Evolutionary conservation across 108 stramenopile genomes (phyloP).

Genomic region (Craspedostauros australis): DNA sequence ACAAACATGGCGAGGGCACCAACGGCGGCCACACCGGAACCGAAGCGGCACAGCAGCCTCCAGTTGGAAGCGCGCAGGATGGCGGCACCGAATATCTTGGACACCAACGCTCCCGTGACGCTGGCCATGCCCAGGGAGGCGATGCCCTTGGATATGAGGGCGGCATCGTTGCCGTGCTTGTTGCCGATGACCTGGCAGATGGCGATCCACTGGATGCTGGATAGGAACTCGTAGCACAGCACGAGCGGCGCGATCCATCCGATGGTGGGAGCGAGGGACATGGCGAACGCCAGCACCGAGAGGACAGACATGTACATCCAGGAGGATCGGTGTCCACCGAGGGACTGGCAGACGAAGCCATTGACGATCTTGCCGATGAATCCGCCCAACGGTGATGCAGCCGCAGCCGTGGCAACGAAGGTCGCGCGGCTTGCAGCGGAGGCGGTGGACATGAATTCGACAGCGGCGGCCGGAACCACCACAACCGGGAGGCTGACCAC

Average conservation of each 20-base stretch:
- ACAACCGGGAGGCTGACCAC: conserved; percentile 30
- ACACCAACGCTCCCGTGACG: conserved; percentile 17
- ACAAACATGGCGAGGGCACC: conserved; percentile 14
- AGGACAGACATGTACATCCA: conserved; percentile 12
- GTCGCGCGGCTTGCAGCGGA: conserved; percentile 17
- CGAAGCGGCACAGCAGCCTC: conserved; percentile 20
- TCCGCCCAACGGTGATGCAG: conserved; percentile 20
- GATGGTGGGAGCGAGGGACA: conserved; percentile 6
- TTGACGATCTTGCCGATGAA: conserved; percentile 41
- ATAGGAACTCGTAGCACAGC: conserved; percentile 25
- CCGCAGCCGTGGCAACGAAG: conserved; percentile 7
- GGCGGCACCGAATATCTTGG: conserved; percentile 23
- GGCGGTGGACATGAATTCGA: conserved; percentile 2
- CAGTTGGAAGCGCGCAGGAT: conserved; percentile 16
- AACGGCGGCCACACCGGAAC: conserved; percentile 10
- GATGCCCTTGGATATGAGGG: conserved; percentile 17
- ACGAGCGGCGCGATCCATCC: conserved; percentile 17
- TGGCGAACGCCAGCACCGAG: background rate
- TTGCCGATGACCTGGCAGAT: conserved; percentile 18
- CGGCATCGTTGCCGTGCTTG: conserved; percentile 7
- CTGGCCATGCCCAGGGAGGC: conserved; percentile 27
- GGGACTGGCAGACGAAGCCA: conserved; percentile 39
- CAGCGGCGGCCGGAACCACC: conserved; percentile 24
- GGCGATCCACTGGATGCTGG: conserved; percentile 35
- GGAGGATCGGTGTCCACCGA: conserved; percentile 23